Evolutionary conservation across 148 eudicot genomes (phyloP).

Genomic region (Rhododendron simsii): DNA sequence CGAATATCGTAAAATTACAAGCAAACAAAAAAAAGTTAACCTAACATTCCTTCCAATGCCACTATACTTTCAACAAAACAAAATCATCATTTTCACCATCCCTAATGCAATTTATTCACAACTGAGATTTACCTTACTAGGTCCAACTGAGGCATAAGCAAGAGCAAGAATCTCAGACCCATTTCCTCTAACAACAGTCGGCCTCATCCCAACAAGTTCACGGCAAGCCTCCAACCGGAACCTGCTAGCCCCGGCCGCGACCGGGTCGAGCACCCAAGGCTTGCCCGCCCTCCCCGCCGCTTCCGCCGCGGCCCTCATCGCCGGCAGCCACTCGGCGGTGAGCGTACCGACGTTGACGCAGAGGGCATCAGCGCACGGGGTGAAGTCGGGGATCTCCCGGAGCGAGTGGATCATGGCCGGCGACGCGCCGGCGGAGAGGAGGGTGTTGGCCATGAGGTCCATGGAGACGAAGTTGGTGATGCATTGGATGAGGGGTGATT

Average conservation of each 20-base stretch:
- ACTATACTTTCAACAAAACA: neutral
- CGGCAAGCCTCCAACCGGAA: slow-evolving; percentile 77
- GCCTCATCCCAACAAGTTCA: slow-evolving; percentile 58
- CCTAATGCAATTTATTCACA: neutral
- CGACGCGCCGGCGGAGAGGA: slow-evolving; percentile 62
- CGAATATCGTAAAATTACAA: too few relatives aligned
- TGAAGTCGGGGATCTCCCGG: slow-evolving; percentile 61
- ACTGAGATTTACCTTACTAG: slow-evolving; percentile 40
- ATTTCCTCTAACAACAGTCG: slow-evolving; percentile 78
- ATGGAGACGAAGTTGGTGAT: slow-evolving; percentile 69
- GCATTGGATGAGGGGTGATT: slow-evolving; percentile 58
- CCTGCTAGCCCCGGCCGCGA: slow-evolving; percentile 64
- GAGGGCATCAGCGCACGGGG: slow-evolving; percentile 53
- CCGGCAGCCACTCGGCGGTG: slow-evolving; percentile 53
- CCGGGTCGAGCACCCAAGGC: slow-evolving; percentile 98
- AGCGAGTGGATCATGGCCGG: slow-evolving; percentile 67
- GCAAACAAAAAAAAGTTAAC: too few relatives aligned
- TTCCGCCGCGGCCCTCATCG: slow-evolving; percentile 64
- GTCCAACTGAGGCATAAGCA: slow-evolving; percentile 42
- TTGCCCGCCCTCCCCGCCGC: slow-evolving; percentile 27
- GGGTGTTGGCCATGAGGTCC: slow-evolving; percentile 70
- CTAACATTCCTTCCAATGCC: neutral
- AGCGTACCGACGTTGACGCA: slow-evolving; percentile 76
- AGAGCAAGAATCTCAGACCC: slow-evolving; percentile 87
- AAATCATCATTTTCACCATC: neutral